A percentile compares a stretch with the other conserved stretches of the same genome.
phyloP scores from a whole-genome alignment of 164 flowering plant genomes.

The Sextonia rubra region DNA sequence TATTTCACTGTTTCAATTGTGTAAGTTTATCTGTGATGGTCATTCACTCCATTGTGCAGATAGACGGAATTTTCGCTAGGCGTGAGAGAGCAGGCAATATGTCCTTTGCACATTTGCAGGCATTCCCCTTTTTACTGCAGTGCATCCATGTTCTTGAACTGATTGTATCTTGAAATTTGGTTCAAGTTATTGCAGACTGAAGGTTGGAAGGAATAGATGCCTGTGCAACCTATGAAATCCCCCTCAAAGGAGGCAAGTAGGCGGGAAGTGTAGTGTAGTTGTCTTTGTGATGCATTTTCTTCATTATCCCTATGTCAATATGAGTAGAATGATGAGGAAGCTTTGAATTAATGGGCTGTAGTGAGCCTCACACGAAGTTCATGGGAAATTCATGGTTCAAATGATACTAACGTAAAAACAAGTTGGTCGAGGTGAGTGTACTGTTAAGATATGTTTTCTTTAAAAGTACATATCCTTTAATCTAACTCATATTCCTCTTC shows the following conservation, averaged over 20 bases:
- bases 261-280: not conserved
- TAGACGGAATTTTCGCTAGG: slow-evolving; percentile 21
- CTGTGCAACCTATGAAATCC: slow-evolving; percentile 53
- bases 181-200: slow-evolving; percentile 37
- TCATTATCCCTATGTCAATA: not conserved
- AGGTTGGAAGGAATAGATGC: slow-evolving; percentile 73
- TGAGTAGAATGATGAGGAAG: not conserved
- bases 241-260: slow-evolving; percentile 72
- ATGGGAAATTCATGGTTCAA: slow-evolving; percentile 58
- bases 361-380: slow-evolving; percentile 33
- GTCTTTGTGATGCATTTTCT: not conserved
- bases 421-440: slow-evolving; percentile 35
- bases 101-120: slow-evolving; percentile 6
- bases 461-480: no score
- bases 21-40: not conserved
- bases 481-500: slow-evolving; percentile 4
- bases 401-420: slow-evolving; percentile 27
- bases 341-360: not conserved
- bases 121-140: not conserved
- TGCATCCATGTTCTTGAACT: not conserved
- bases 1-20: not conserved
- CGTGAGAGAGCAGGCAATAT: slow-evolving; percentile 38
- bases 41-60: slow-evolving; percentile 29
- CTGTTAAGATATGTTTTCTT: not conserved
- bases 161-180: not conserved